Conservation (phyloP, 306 rosid species). For the Quercus gilva region DNA sequence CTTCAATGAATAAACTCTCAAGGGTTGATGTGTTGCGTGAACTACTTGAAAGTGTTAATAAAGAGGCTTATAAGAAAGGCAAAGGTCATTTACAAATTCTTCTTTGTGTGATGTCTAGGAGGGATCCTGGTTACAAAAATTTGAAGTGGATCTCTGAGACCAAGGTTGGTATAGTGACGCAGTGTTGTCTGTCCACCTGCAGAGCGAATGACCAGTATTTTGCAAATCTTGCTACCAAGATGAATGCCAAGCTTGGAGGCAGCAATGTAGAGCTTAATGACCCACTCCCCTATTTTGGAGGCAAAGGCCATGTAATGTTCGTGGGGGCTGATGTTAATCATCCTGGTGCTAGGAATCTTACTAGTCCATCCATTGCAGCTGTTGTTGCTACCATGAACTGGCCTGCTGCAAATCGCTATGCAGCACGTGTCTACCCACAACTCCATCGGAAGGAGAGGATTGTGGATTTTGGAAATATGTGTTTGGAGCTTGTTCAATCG, state of each 20-base stretch:
- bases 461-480: constrained; percentile 52
- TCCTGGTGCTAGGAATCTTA: constrained; percentile 43
- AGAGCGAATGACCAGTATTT: constrained; percentile 51
- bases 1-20: constrained; percentile 46
- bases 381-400: constrained; percentile 79
- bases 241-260: constrained; percentile 91
- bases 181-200: constrained; percentile 62
- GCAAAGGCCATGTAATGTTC: constrained; percentile 62
- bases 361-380: constrained; percentile 72
- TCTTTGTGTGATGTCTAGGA: constrained; percentile 70
- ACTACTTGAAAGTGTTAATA: constrained; percentile 40
- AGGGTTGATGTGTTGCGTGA: constrained; percentile 27
- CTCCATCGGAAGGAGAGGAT: constrained; percentile 51
- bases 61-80: constrained; percentile 12
- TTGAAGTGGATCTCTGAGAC: constrained; percentile 80
- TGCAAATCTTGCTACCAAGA: constrained; percentile 68
- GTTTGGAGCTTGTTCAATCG: constrained; percentile 59
- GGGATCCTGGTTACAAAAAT: constrained; percentile 56
- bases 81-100: constrained; percentile 47
- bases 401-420: constrained; percentile 84
- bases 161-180: constrained; percentile 69
- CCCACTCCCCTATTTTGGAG: constrained; percentile 42
- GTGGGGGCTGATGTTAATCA: constrained; percentile 90
- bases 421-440: constrained; percentile 62
- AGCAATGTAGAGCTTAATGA: constrained; percentile 69